Evolutionary conservation across 768 basidiomycete species (phyloP), one percentile per base, ranked within the genome.

Genomic region (Kwoniella mangroviensis): DNA sequence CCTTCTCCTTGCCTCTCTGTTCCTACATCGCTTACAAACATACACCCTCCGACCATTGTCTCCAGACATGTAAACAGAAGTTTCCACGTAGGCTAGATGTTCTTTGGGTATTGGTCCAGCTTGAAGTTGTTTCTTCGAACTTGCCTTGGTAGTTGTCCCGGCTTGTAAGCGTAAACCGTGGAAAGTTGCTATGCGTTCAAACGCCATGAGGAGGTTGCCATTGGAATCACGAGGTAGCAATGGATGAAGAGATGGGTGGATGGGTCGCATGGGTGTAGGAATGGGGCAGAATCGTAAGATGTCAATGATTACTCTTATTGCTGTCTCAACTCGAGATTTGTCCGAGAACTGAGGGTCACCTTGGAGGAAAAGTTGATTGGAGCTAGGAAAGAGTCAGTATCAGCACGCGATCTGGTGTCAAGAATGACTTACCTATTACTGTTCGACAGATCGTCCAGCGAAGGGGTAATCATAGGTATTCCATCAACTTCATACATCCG

Each of bases 51-150:
- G 74, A 6, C 75, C 76, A 42, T 73, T 69, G n/a, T 81, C 82
- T 9, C 75, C 78, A 28, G 74, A 76, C 74, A 70, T 78, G 68
- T 79, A 81, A 2, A 83, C 82, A 19, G 79, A 79, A 1, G 79
- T 80, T 56, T 81, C 78, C 22, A 83, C 75, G 28, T 70, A 77
- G 3, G 75, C 68, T 19, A 79, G 22, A 41, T 73, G 61, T n/a
- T 78, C 67, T 52, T 67, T 71, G 13, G 79, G 70, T 15, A 72
- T 73, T 2, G 67, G 69, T 11, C 75, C 75, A 12, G 73, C 73
- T 56, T 73, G 73, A 2, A 76, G 65, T 62, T 78, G 79, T 49
- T 80, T 80, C 66, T 78, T 80, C 45, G 79, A 76, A 28, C 69
- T 70, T 6, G 72, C 60, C 54, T 78, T 80, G 41, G 79, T 80